A percentile compares a stretch with the other conserved stretches of the same genome.
Conservation (phyloP, 352 stramenopile genomes). For the Phytophthora ohioensis region DNA sequence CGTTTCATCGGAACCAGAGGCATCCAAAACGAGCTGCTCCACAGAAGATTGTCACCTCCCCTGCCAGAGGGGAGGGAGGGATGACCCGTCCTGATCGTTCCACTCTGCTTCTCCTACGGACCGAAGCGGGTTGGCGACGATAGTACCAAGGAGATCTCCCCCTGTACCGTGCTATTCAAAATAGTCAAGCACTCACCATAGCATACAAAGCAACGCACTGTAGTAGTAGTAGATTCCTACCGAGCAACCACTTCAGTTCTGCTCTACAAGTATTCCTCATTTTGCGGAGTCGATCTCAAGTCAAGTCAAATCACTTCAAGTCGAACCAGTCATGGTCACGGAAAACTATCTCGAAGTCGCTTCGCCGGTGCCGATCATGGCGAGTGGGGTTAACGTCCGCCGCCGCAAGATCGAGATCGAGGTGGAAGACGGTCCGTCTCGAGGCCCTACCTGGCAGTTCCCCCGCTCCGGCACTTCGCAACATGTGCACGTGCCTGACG, state of each 20-base stretch:
- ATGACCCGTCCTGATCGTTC: constrained; percentile 7
- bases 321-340: constrained; percentile 1
- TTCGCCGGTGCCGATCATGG: constrained; percentile 22
- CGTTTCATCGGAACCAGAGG: not conserved
- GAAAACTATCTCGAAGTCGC: constrained; percentile 31
- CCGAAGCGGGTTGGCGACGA: constrained; percentile 2
- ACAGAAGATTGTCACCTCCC: constrained; percentile 12
- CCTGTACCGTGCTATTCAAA: not conserved
- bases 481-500: constrained; percentile 34
- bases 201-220: not conserved
- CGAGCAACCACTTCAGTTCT: constrained; percentile 1
- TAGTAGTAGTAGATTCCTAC: not conserved
- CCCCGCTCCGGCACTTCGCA: constrained; percentile 40
- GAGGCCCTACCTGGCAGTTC: constrained; percentile 45
- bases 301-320: constrained; percentile 14
- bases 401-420: constrained; percentile 53
- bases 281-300: constrained; percentile 22
- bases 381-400: constrained; percentile 23
- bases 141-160: not conserved
- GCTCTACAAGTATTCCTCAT: constrained; percentile 15
- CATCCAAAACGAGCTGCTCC: not conserved
- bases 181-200: not conserved
- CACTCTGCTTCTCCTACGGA: not conserved
- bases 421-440: constrained; percentile 33
- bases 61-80: constrained; percentile 3